Evolutionary conservation across 2,329 filamentous ascomycete species (phyloP).

Genomic region (Cytospora leucostoma): DNA sequence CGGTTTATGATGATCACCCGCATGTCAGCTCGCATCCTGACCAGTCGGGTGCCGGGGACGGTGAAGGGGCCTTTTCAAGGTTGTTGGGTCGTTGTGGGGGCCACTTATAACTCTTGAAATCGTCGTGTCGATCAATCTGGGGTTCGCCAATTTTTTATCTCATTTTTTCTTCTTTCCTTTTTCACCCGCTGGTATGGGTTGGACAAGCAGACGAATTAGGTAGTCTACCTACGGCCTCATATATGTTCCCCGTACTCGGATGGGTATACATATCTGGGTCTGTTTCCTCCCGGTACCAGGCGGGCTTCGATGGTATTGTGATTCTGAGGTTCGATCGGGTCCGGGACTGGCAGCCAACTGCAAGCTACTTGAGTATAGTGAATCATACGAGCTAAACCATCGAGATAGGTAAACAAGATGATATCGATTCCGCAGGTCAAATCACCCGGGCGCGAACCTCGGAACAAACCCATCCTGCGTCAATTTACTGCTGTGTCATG

Average conservation of each 20-base stretch:
- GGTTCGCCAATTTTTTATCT: not conserved
- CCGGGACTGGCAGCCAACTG: not conserved
- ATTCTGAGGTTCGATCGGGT: not conserved
- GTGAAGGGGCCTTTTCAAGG: not conserved
- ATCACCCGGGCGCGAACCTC: no score
- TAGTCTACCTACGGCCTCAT: no score
- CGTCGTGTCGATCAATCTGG: constrained; percentile 18
- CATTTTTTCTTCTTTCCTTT: no score
- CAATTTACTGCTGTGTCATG: no score
- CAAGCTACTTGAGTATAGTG: not conserved
- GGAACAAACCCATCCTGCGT: no score
- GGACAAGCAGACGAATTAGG: not conserved
- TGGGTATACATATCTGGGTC: not conserved
- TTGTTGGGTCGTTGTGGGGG: not conserved
- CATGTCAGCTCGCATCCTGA: constrained; percentile 14
- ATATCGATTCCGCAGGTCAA: no score
- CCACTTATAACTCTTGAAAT: not conserved
- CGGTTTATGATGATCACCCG: not conserved
- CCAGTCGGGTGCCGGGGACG: constrained; percentile 13
- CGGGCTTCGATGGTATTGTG: no score
- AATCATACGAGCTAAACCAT: not conserved
- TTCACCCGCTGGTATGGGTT: not conserved
- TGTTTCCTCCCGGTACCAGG: no score
- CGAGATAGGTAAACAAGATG: not conserved
- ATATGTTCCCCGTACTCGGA: not conserved